Conservation (phyloP, 2,329 filamentous ascomycete species). For the Fusarium fracticaudum region DNA sequence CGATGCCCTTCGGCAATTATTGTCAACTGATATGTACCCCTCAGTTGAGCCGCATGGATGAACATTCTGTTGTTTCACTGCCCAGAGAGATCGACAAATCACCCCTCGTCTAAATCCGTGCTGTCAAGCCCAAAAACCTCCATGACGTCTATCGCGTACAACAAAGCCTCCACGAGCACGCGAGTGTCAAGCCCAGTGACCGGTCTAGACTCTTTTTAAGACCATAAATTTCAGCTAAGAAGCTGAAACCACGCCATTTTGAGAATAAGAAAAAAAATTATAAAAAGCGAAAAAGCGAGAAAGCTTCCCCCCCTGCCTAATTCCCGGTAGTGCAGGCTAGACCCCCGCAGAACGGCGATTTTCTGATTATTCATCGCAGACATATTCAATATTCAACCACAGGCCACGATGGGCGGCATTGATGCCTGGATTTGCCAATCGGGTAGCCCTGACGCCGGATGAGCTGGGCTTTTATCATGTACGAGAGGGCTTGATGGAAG, state of each 20-base stretch:
- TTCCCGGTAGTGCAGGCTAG: constrained; percentile 7
- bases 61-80: constrained; percentile 7
- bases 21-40: constrained; percentile 3
- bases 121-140: constrained; percentile 1
- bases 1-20: constrained; percentile 8
- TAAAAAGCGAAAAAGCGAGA: neutral
- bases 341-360: constrained; percentile 27
- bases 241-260: constrained; percentile 14
- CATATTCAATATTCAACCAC: constrained; percentile 41
- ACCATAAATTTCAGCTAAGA: neutral
- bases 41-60: constrained; percentile 10
- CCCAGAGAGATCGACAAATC: constrained; percentile 10
- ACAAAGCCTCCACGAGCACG: constrained; percentile 6
- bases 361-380: constrained; percentile 46
- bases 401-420: constrained; percentile 15
- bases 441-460: neutral
- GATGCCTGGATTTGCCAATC: constrained; percentile 4
- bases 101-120: constrained; percentile 11
- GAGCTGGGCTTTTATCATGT: neutral
- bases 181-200: constrained; percentile 7
- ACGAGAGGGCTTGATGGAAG: neutral
- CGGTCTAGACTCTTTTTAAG: constrained; percentile 13
- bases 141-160: constrained; percentile 25
- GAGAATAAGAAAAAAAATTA: neutral
- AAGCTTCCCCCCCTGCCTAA: neutral